phyloP scores from a whole-genome alignment of 2,329 filamentous ascomycete species.

The Aspergillus ibericus region DNA sequence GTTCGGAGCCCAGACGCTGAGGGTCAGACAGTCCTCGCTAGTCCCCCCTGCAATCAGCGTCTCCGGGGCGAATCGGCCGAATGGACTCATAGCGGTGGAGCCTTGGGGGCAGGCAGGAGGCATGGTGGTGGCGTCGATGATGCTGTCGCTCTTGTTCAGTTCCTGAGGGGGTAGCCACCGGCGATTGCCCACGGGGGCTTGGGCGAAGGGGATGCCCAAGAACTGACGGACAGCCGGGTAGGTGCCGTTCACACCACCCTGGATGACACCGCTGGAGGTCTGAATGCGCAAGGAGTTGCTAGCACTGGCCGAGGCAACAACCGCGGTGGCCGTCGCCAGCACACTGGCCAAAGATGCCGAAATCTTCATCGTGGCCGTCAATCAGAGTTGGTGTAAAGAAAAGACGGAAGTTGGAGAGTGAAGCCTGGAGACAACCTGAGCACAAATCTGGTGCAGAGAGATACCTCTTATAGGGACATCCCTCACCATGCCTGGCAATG shows the following conservation, averaged over 20 bases:
- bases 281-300: not conserved
- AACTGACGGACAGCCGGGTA: slow-evolving; percentile 8
- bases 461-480: too few relatives aligned
- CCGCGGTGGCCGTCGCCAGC: not conserved
- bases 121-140: slow-evolving; percentile 2
- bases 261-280: not conserved
- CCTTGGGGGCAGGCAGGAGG: slow-evolving; percentile 10
- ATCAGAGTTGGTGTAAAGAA: not conserved
- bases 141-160: not conserved
- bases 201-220: slow-evolving; percentile 23
- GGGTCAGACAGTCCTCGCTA: slow-evolving; percentile 45
- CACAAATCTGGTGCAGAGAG: too few relatives aligned
- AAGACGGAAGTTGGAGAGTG: not conserved
- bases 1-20: slow-evolving; percentile 45
- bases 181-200: slow-evolving; percentile 19
- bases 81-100: not conserved
- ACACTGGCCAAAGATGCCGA: not conserved
- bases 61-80: slow-evolving; percentile 7
- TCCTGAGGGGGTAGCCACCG: slow-evolving; percentile 17
- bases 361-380: not conserved
- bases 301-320: not conserved
- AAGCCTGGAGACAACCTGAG: too few relatives aligned
- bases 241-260: not conserved
- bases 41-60: slow-evolving; percentile 23
- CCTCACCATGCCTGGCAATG: too few relatives aligned